Evolutionary conservation across 129 eudicot genomes (phyloP), one percentile per base, ranked within the genome.

Genomic region (Deinandra increscens): DNA sequence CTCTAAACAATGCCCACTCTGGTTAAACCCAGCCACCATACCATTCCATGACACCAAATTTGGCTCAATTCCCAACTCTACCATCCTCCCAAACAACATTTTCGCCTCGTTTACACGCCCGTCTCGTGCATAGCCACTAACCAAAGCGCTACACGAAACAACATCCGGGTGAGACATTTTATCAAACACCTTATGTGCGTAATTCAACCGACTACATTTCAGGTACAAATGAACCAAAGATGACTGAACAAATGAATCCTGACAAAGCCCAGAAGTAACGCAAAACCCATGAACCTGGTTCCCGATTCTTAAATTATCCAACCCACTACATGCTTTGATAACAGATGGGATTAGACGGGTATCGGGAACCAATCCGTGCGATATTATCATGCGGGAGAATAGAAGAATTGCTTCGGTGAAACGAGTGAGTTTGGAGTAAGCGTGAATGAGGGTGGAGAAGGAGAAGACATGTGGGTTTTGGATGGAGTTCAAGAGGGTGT

Each of bases 1-100:
- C 68, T 93, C 95, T 42, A 70, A 43, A 73, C 46, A 60, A 67
- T 58, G 36, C 9, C 95, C 92, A 45, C 98, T 89, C 68, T 83
- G 96, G 66, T 89, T 93, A 48, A 93, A 86, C 76, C 98, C 97
- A 4, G 92, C 80, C 45, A 93, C 87, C 84, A 93, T 44, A 26
- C 98, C 98, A 73, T 93, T 93, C 98, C 96, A 87, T 3, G 84
- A 69, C 3, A 93, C 96, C 49, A 77, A 38, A 85, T 89, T 93
- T 2, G 86, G 86, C 60, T 86, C 89, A 68, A 86, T 41, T 8
- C 96, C 96, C 31, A 76, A 18, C 8, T 75, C 78, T 5, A 33
- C 60, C 84, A 81, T 82, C 77, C 69, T 83, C 11, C 60, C 41
- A 71, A 93, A 83, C 63, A 84, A 75, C 72, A 20, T 36, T 22